Evolutionary conservation across 495 filamentous ascomycete genomes (phyloP), one percentile per base, ranked within the genome.

Genomic region (Cudoniella acicularis): DNA sequence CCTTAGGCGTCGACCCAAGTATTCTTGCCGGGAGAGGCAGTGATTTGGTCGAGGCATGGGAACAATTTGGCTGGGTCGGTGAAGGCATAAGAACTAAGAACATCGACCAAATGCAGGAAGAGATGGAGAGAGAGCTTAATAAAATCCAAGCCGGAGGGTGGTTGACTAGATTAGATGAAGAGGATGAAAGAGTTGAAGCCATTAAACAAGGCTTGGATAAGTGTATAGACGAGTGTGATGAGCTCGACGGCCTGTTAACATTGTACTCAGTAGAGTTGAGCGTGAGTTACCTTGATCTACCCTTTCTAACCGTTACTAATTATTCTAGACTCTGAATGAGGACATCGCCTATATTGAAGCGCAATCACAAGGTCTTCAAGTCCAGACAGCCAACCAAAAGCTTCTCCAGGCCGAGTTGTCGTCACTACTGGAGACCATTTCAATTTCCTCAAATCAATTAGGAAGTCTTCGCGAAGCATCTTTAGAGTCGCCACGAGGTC

Each of bases 261-360:
- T 75, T 98, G 25, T 98, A 98, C 72, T 88, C 88, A 41, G 94
- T 96, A 8, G 94, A 98, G 73, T 74, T 98, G 49, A 90, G 90
- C 59, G 91, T 96, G 79, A 78, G 90, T 83, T 6, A 22, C 3
- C 6, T 43, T 6, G 17, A 8, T 11, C 3, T 9, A 46, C 42
- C 10, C 27, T 20, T 30, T 54, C 10, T 20, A 21, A 20, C 0
- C 52, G 25, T 62, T 63, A 57, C 76, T 85, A 68, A 82, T 63
- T 36, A 40, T 30, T n/a, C 17, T 58, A 96, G 90, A 98, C 91
- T 47, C 78, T 98, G 2, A 90, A 92, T 54, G 92, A 97, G 30
- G 94, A 98, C 72, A 91, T 98, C 46, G 85, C 92, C 4, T 97
- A 93, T 67, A 97, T 98, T 52, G 94, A 98, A 75, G 90, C 95